Base-by-base conservation (phyloP, 148 eudicot species). In the Limonium bicolor region DNA sequence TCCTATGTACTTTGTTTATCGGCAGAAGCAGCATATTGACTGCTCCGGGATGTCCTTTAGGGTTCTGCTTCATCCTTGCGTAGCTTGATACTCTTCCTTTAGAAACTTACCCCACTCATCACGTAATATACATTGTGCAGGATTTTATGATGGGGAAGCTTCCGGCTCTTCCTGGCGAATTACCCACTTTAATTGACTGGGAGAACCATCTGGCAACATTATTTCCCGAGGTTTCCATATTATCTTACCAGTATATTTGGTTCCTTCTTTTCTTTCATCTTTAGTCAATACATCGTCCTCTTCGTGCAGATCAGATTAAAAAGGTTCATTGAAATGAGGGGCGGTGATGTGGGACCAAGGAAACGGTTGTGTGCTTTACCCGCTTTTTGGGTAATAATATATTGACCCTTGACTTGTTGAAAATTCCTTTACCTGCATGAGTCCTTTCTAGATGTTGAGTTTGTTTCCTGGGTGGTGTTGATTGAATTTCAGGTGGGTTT, bases 321-420 rank as follows among this genome's bases (percentile, higher is more conserved):
- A 68, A 76, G 94, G 63, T 85, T 78, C 71, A 53, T 92, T 70
- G 99, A 92, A 54, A 81, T 92, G 95, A 73, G 99, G 58, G 99
- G 95, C 39, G 99, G 95, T 40, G 99, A 92, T 76, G 95, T 88
- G 43, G 99, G 95, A 33, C 95, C 99, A 32, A 81, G 95, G 95
- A 76, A 95, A 67, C 64, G 95, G 59, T 63, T 92, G 45, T 92
- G 99, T 64, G 99, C 99, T 34, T 53, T 92, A 64, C 99, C 99
- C 43, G 99, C 95, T 36, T 81, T 92, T 67, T 92, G 99, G 99
- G 95, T 92, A 76, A n/a, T n/a, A n/a, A n/a, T n/a, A n/a, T n/a
- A n/a, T n/a, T n/a, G n/a, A n/a, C n/a, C n/a, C n/a, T n/a, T n/a
- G n/a, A n/a, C n/a, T n/a, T n/a, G n/a, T n/a, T n/a, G n/a, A n/a